Conservation (phyloP, 2,329 filamentous ascomycete species). For the Passalora sequoiae region DNA sequence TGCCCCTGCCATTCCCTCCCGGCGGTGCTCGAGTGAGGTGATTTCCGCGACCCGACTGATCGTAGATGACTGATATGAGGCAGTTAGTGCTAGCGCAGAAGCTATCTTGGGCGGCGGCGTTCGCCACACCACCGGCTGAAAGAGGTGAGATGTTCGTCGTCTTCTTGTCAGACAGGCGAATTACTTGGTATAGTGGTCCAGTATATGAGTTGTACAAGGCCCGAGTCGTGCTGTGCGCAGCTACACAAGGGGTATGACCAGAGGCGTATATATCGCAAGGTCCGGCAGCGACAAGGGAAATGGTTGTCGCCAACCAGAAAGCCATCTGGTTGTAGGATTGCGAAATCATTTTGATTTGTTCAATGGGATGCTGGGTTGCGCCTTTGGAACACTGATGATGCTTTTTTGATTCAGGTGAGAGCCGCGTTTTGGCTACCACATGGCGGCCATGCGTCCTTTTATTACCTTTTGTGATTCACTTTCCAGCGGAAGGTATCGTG, state of each 20-base stretch:
- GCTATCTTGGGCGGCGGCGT: conserved; percentile 51
- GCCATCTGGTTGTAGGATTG: conserved; percentile 12
- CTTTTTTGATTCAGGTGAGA: background rate
- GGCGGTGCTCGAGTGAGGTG: conserved; percentile 58
- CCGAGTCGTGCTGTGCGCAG: conserved; percentile 61
- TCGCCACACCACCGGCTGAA: conserved; percentile 57
- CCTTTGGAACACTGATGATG: background rate
- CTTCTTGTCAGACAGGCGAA: conserved; percentile 49
- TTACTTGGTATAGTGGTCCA: conserved; percentile 56
- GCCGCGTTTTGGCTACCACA: background rate
- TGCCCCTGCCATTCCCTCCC: conserved; percentile 52
- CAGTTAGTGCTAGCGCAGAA: conserved; percentile 60
- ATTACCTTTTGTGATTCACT: too few relatives aligned
- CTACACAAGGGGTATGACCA: conserved; percentile 58
- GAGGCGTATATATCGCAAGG: conserved; percentile 59
- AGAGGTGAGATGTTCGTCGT: conserved; percentile 49
- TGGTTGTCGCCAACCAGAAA: conserved; percentile 12
- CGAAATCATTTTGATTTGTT: conserved; percentile 11
- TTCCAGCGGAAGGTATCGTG: too few relatives aligned
- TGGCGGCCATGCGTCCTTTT: background rate
- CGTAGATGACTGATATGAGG: conserved; percentile 58
- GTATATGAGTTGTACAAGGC: conserved; percentile 53
- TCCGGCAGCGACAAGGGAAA: conserved; percentile 38
- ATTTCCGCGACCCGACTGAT: conserved; percentile 59
- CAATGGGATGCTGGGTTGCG: background rate